phyloP scores from a whole-genome alignment of 176 grass and related monocot genomes.

The Cenchrus fungigraminus region DNA sequence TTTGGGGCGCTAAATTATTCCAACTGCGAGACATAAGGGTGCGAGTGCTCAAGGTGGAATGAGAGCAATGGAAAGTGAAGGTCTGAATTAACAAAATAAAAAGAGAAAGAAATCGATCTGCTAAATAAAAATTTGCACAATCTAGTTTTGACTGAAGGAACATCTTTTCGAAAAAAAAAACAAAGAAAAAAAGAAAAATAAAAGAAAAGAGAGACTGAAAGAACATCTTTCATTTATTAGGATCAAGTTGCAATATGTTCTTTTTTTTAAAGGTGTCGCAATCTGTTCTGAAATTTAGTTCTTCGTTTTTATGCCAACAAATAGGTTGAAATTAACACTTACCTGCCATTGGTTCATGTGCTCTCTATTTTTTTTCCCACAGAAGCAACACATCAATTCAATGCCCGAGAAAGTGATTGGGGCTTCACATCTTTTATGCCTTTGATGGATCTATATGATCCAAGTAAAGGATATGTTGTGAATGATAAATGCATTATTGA shows the following conservation, averaged over 20 bases:
- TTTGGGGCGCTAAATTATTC: neutral
- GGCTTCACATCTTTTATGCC: conserved; percentile 81
- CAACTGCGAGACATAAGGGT: neutral
- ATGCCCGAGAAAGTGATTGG: conserved; percentile 75
- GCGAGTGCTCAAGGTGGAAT: neutral
- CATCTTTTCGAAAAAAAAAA: neutral
- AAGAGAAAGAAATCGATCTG: neutral
- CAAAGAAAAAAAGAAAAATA: too few species aligned
- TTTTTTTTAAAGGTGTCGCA: too few species aligned
- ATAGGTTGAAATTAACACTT: neutral
- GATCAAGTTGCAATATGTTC: neutral
- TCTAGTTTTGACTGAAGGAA: neutral
- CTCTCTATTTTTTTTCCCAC: neutral
- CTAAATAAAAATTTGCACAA: neutral
- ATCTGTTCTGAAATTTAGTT: conserved; percentile 5
- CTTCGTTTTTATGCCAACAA: neutral
- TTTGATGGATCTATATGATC: conserved; percentile 66
- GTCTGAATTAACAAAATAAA: neutral
- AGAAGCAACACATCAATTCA: conserved; percentile 66
- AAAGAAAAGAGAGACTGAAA: neutral
- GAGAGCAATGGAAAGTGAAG: neutral
- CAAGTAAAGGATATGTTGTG: conserved; percentile 69
- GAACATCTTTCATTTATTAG: neutral
- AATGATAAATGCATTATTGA: conserved; percentile 77
- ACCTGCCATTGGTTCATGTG: conserved; percentile 3